Base-by-base conservation (phyloP, 768 basidiomycete genomes). In the Clitopilus passeckerianus region DNA sequence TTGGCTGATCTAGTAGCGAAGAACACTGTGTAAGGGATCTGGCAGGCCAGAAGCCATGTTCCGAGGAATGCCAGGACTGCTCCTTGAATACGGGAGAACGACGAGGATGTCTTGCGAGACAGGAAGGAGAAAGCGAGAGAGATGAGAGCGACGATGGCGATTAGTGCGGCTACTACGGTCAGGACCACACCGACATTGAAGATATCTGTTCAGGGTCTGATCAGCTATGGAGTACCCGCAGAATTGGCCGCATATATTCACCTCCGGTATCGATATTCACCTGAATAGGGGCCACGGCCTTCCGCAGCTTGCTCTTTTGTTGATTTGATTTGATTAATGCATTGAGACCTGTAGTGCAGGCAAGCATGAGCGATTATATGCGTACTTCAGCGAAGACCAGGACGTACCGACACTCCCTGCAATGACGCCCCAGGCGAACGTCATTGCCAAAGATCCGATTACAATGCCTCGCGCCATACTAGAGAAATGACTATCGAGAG, bases 1-100 rank as follows among this genome's bases (percentile, higher is more conserved):
- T 73, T 68, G n/a, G 77, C 80, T n/a, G 68, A 66, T 41, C 74
- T 75, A 58, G 67, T 82, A 20, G 77, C 76, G 61, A 79, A 77
- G 44, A 64, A 65, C 34, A 50, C 22, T 20, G 63, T 64, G 53
- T 63, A 68, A 6, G 66, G 60, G 23, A 68, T 50, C 9, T 60
- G 53, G 37, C 59, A 55, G n/a, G 67, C 67, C 20, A 87, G 72
- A 43, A 86, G 70, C 79, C 79, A 82, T 9, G 72, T 20, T 24
- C 74, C 65, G 64, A 76, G 71, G 65, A 83, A 77, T 34, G 70
- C 68, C 60, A 83, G 71, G 18, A 72, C n/a, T 60, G 64, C 60
- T 44, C 73, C 64, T 78, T 77, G n/a, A 73, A 18, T 35, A 63
- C 67, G 55, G 78, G 68, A 12, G 71, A 2, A 62, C 57, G 6